Evolutionary conservation across 2,329 filamentous ascomycete genomes (phyloP).

Genomic region (Ascochyta clinopodiicola): DNA sequence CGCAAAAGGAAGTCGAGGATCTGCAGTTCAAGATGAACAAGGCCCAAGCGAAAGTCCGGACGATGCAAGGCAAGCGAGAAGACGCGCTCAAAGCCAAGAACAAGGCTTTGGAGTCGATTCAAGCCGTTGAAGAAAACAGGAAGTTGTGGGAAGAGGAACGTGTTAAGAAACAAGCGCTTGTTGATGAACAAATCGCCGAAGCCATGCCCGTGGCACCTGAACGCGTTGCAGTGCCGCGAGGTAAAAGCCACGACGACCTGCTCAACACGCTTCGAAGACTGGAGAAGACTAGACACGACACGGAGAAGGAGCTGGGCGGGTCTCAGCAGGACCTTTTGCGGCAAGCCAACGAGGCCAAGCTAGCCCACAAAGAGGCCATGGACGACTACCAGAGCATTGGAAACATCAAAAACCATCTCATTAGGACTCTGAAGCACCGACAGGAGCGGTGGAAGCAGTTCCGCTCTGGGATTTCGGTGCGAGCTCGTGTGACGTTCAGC

Average conservation of each 20-base stretch:
- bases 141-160: slow-evolving; percentile 34
- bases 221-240: slow-evolving; percentile 39
- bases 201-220: slow-evolving; percentile 29
- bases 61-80: slow-evolving; percentile 40
- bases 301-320: slow-evolving; percentile 44
- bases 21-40: slow-evolving; percentile 34
- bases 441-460: slow-evolving; percentile 80
- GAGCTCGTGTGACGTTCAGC: slow-evolving; percentile 83
- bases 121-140: slow-evolving; percentile 40
- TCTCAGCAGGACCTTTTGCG: slow-evolving; percentile 39
- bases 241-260: slow-evolving; percentile 42
- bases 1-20: slow-evolving; percentile 33
- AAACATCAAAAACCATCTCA: slow-evolving; percentile 49
- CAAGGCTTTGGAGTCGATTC: slow-evolving; percentile 44
- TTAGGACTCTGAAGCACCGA: slow-evolving; percentile 70
- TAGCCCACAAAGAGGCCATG: slow-evolving; percentile 27
- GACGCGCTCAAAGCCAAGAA: slow-evolving; percentile 53
- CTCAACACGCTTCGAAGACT: slow-evolving; percentile 40
- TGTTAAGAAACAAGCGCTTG: slow-evolving; percentile 32
- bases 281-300: slow-evolving; percentile 31
- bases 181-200: slow-evolving; percentile 31
- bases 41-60: slow-evolving; percentile 37
- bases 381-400: slow-evolving; percentile 27
- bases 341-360: slow-evolving; percentile 40
- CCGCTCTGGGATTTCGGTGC: slow-evolving; percentile 82